Evolutionary conservation across 176 grass and related monocot species (phyloP).

Genomic region (Eleusine coracana): DNA sequence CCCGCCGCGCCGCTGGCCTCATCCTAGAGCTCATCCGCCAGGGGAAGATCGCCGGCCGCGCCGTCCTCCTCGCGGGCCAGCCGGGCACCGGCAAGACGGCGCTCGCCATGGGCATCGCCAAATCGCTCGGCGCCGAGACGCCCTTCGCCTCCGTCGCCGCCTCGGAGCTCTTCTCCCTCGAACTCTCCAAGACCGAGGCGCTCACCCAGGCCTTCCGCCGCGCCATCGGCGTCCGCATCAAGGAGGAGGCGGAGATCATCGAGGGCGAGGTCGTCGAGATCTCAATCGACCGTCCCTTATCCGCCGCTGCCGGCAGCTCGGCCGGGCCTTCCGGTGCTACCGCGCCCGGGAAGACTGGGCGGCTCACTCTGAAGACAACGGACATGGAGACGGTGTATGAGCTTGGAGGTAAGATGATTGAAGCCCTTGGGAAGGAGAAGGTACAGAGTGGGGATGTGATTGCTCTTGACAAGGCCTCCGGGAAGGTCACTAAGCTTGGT

Average conservation of each 20-base stretch:
- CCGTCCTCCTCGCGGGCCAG: slow-evolving; percentile 88
- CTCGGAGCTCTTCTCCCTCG: slow-evolving; percentile 92
- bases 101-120: slow-evolving; percentile 93
- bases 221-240: slow-evolving; percentile 92
- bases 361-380: slow-evolving; percentile 88
- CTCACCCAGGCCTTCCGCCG: slow-evolving; percentile 90
- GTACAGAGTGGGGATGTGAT: slow-evolving; percentile 96
- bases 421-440: slow-evolving; percentile 90
- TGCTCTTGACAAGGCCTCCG: slow-evolving; percentile 75
- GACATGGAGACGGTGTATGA: slow-evolving; percentile 99
- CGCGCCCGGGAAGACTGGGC: slow-evolving; percentile 58
- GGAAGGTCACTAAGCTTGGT: slow-evolving; percentile 94
- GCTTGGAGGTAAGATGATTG: slow-evolving; percentile 96
- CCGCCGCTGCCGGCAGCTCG: slow-evolving; percentile 38
- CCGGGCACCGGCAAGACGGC: slow-evolving; percentile 95
- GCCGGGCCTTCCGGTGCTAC: slow-evolving; percentile 40
- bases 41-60: slow-evolving; percentile 82
- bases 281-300: slow-evolving; percentile 75
- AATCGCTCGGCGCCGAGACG: slow-evolving; percentile 88
- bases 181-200: slow-evolving; percentile 93
- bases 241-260: slow-evolving; percentile 98
- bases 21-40: slow-evolving; percentile 90
- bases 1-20: slow-evolving; percentile 74
- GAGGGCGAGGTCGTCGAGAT: slow-evolving; percentile 99
- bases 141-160: slow-evolving; percentile 87